phyloP scores from a whole-genome alignment of 2,329 filamentous ascomycete species.

The Dryadomyces sulphureus region DNA sequence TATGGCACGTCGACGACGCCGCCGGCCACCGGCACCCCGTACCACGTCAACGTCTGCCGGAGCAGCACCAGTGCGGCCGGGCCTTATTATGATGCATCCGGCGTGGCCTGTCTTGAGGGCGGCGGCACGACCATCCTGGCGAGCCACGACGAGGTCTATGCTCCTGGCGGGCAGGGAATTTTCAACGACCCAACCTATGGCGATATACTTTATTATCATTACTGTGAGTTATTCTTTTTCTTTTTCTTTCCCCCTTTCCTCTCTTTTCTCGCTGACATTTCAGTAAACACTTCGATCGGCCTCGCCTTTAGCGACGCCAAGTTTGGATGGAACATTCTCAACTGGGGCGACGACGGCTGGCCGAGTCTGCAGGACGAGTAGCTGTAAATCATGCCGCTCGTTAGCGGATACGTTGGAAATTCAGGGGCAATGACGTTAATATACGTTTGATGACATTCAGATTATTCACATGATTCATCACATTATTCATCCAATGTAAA shows the following conservation, averaged over 20 bases:
- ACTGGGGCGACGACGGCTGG: neutral
- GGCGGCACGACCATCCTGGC: slow-evolving; percentile 44
- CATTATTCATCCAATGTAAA: too few relatives aligned
- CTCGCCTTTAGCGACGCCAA: neutral
- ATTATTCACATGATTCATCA: too few relatives aligned
- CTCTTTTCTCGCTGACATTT: neutral
- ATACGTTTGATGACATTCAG: too few relatives aligned
- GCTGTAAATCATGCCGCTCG: too few relatives aligned
- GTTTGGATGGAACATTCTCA: neutral
- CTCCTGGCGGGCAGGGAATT: slow-evolving; percentile 47
- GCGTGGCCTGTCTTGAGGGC: slow-evolving; percentile 34
- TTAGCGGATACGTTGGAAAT: too few relatives aligned
- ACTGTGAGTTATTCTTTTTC: slow-evolving; percentile 25
- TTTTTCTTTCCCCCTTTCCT: neutral
- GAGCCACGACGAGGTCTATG: slow-evolving; percentile 43
- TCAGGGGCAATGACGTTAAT: too few relatives aligned
- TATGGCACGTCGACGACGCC: neutral
- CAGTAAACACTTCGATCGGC: neutral
- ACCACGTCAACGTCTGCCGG: slow-evolving; percentile 52
- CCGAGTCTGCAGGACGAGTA: neutral
- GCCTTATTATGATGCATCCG: slow-evolving; percentile 40
- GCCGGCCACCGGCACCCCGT: slow-evolving; percentile 28
- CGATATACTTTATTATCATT: slow-evolving; percentile 46
- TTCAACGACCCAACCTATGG: slow-evolving; percentile 27
- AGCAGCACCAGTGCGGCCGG: slow-evolving; percentile 34